Evolutionary conservation across 352 stramenopile genomes (phyloP), one percentile per base, ranked within the genome.

Genomic region (Phytophthora cajani): DNA sequence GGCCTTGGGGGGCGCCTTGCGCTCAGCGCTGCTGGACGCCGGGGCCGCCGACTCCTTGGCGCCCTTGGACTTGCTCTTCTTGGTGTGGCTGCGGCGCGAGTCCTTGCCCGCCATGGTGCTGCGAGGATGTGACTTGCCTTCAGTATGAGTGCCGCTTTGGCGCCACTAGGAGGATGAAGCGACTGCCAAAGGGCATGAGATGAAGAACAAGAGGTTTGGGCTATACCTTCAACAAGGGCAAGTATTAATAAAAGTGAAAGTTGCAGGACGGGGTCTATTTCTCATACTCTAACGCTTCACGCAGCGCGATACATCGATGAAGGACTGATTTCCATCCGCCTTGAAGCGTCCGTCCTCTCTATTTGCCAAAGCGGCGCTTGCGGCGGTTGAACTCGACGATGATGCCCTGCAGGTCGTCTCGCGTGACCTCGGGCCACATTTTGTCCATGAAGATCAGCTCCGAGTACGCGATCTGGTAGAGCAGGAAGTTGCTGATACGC

Each of bases 361-460:
- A 97, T 76, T 97, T 97, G 69, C 91, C 91, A 69, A 96, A 98
- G 69, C 93, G 90, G 57, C 93, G 88, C 64, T 96, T 89, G 64
- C 93, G 87, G 64, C 78, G 81, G 61, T 85, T 94, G 76, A 92
- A 98, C 71, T 96, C 89, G 58, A 92, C 55, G 54, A 98, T 84
- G 63, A 92, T 79, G 54, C 75, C 78, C 50, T 84, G 64, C 58
- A 98, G 81, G 65, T 98, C 91, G 27, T 90, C 71, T 19, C 75
- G 80, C 49, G 83, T 97, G 69, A 99, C 87, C 72, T 99, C 96
- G 30, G 97, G 97, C 97, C 97, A 99, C 46, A 94, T 85, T 77
- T 99, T 99, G 68, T 98, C 84, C 47, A 97, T 85, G 73, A 99
- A 97, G 67, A 97, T 96, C 14, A 99, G 76, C 79, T 99, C 96